phyloP scores from a whole-genome alignment of 345 rosid genomes.

The Stellera chamaejasme region DNA sequence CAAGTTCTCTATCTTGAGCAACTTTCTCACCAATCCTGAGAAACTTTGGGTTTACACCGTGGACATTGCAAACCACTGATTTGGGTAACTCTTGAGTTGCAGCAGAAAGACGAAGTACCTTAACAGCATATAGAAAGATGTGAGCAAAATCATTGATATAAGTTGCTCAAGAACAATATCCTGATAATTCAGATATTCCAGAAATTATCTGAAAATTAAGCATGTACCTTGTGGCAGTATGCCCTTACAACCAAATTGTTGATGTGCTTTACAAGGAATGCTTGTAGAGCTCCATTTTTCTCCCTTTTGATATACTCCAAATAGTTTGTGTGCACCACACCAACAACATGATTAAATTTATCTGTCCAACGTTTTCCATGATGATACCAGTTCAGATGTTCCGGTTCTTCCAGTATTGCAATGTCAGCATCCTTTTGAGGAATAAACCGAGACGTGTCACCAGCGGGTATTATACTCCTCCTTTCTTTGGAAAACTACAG shows the following conservation, averaged over 20 bases:
- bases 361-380: constrained; percentile 98
- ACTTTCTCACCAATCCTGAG: constrained; percentile 82
- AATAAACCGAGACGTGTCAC: constrained; percentile 90
- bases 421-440: constrained; percentile 87
- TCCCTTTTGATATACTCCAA: constrained; percentile 97
- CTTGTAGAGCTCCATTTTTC: constrained; percentile 88
- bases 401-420: constrained; percentile 94
- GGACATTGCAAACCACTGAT: constrained; percentile 90
- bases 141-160: constrained; percentile 1
- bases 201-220: constrained; percentile 9
- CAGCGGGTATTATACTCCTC: constrained; percentile 93
- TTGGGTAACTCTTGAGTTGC: constrained; percentile 94
- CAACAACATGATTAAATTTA: constrained; percentile 94
- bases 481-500: constrained; percentile 80
- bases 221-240: constrained; percentile 74
- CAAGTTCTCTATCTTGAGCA: constrained; percentile 73
- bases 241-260: constrained; percentile 91
- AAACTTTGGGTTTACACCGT: constrained; percentile 94
- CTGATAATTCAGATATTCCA: not conserved
- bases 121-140: constrained; percentile 9
- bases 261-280: constrained; percentile 89
- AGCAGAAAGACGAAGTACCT: constrained; percentile 97
- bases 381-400: constrained; percentile 95
- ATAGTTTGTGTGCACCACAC: constrained; percentile 96
- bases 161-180: not conserved